A percentile compares a stretch with the other conserved stretches of the same genome.
Conservation (phyloP, 805 yeast species). For the Metschnikowia corniflorae region DNA sequence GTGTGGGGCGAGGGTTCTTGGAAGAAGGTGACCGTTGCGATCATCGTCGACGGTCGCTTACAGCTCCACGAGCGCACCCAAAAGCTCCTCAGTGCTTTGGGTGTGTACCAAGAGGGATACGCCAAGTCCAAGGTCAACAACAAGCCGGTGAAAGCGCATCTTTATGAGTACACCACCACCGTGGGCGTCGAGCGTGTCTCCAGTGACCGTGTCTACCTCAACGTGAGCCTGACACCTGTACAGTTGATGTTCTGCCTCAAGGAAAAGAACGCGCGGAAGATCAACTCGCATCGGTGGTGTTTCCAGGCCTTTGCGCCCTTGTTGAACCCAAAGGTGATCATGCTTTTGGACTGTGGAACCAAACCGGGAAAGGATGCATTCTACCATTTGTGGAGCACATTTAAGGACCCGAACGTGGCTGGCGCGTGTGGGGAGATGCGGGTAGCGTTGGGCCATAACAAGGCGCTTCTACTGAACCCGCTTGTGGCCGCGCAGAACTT, state of each 20-base stretch:
- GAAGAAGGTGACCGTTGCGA: constrained; percentile 88
- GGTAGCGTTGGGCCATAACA: constrained; percentile 67
- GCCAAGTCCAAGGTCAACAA: constrained; percentile 90
- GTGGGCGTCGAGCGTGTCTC: constrained; percentile 76
- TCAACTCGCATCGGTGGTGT: constrained; percentile 96
- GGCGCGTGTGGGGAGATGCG: constrained; percentile 98
- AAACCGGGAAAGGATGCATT: constrained; percentile 82
- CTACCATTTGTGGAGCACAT: constrained; percentile 86
- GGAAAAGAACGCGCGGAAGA: constrained; percentile 84
- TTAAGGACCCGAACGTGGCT: constrained; percentile 76
- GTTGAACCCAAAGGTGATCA: constrained; percentile 76
- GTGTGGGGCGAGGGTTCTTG: constrained; percentile 96
- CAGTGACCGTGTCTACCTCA: constrained; percentile 56
- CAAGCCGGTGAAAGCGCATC: constrained; percentile 75
- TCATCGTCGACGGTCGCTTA: constrained; percentile 89
- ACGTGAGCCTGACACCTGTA: constrained; percentile 69
- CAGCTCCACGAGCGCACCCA: constrained; percentile 76
- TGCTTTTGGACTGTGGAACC: constrained; percentile 91
- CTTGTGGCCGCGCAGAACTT: constrained; percentile 94
- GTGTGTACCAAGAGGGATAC: constrained; percentile 92
- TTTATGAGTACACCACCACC: constrained; percentile 91
- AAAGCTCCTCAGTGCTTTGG: constrained; percentile 79
- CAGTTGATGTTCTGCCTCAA: constrained; percentile 87
- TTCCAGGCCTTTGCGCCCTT: constrained; percentile 87
- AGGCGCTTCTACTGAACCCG: constrained; percentile 62